Evolutionary conservation across 2,329 filamentous ascomycete genomes (phyloP), one percentile per base, ranked within the genome.

Genomic region (Penicillium vulpinum): DNA sequence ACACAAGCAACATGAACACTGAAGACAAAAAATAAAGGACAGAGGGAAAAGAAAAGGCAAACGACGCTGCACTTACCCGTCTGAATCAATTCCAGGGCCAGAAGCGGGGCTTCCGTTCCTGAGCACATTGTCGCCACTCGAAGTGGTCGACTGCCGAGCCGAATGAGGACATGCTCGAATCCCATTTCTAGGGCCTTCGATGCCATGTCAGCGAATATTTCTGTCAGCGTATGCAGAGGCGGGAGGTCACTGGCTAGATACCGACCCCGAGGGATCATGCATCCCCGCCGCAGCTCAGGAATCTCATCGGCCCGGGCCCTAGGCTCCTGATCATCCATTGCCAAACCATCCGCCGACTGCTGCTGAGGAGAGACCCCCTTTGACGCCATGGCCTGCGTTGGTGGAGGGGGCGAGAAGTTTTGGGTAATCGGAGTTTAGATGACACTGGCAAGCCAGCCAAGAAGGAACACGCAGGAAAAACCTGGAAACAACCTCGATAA

Each of bases 101-200:
- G 77, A 2, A 93, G 74, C 0, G 90, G 90, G 5, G 85, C 85
- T 63, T 93, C 90, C 0, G 90, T 92, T 0, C 90, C 90, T 1
- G 89, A 92, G 68, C 89, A 92, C 77, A 92, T 85, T 0, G 90
- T 93, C 0, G 82, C 88, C 26, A 92, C 77, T 9, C 80, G 74
- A 26, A 88, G 76, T 70, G 49, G 75, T 54, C 29, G 66, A 49
- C 10, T 82, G 62, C 11, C 71, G 61, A 60, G 69, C 56, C 53
- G 67, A 21, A 36, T 70, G 45, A 62, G 74, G 38, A 86, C 77
- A 29, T 82, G 75, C 1, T 64, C 64, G 54, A 87, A 82, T 3
- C 58, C 62, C 3, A 67, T 53, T 15, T 59, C 43, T 35, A 69
- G 36, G 11, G 71, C 70, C 8, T 60, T 63, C 3, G 41, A 21